These are phyloP conservation scores for Inonotus obliquus DNA, from an alignment of 1,284 basidiomycete genomes.

Conservation along the genomic window DNA sequence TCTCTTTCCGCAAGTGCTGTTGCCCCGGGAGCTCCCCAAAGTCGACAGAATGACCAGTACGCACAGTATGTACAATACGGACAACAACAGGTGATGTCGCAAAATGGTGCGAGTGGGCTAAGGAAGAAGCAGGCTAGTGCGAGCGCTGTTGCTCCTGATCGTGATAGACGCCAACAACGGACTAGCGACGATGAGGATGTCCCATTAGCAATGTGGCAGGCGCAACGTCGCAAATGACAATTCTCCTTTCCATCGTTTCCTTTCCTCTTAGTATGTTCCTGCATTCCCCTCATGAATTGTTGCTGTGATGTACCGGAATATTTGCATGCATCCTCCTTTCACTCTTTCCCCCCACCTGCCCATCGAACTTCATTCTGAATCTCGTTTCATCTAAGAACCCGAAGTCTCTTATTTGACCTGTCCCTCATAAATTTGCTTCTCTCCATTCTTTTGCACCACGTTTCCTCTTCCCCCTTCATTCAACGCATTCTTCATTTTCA, in stretches of 20 bases:
- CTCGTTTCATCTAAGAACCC: not conserved
- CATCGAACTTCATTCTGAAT: not conserved
- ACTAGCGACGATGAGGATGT: constrained; percentile 63
- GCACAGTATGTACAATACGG: constrained; percentile 29
- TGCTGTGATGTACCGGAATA: not conserved
- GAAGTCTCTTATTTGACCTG: not conserved
- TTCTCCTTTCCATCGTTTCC: constrained; percentile 1
- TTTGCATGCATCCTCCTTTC: constrained; percentile 1
- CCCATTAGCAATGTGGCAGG: constrained; percentile 71
- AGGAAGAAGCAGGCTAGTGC: constrained; percentile 61
- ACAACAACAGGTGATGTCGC: not conserved
- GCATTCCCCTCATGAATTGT: not conserved
- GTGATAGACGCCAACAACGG: constrained; percentile 34
- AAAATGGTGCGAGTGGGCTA: constrained; percentile 41
- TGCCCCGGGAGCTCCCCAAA: constrained; percentile 32
- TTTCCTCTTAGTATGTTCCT: not conserved
- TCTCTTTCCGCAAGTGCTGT: constrained; percentile 63
- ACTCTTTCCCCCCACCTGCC: not conserved
- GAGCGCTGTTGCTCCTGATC: constrained; percentile 45
- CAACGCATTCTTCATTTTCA: not conserved
- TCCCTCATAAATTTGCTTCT: not conserved
- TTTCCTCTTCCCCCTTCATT: not conserved
- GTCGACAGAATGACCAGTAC: constrained; percentile 23
- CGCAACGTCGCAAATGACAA: constrained; percentile 45
- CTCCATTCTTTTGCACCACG: not conserved